Percentiles rank a stretch among this genome's conserved stretches.
These are phyloP conservation scores for Penicillium ucsense DNA, from an alignment of 495 filamentous ascomycete genomes.

Conservation along the genomic window DNA sequence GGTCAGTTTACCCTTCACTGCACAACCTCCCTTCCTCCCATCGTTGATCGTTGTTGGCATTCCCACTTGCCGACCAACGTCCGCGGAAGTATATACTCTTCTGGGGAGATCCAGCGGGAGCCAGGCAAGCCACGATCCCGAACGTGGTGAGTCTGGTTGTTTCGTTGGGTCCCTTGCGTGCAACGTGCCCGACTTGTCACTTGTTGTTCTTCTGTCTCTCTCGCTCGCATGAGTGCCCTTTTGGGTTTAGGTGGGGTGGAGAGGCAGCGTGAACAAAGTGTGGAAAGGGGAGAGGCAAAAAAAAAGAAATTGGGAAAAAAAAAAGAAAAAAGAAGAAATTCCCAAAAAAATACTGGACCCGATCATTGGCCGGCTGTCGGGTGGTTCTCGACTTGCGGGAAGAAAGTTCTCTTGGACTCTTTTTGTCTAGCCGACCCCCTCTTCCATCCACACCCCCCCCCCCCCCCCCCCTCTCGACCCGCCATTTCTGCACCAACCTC, in stretches of 20 bases:
- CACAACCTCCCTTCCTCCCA: neutral
- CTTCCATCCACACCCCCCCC: conserved; percentile 5
- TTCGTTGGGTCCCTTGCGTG: conserved; percentile 23
- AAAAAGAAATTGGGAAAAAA: too few species aligned
- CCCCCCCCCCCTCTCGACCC: conserved; percentile 10
- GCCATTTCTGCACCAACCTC: conserved; percentile 29
- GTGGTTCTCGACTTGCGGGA: conserved; percentile 5
- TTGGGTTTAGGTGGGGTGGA: neutral
- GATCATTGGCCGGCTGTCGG: neutral
- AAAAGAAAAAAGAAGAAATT: too few species aligned
- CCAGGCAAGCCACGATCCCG: conserved; percentile 11
- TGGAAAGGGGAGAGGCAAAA: too few species aligned
- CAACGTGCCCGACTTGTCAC: conserved; percentile 18
- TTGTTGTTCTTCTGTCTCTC: conserved; percentile 7
- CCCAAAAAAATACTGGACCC: too few species aligned
- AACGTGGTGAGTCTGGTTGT: conserved; percentile 17
- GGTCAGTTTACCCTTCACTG: neutral
- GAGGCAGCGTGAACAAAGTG: too few species aligned
- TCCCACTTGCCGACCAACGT: neutral
- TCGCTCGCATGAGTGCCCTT: neutral
- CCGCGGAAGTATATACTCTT: neutral
- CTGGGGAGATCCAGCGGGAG: neutral
- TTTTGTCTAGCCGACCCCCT: conserved; percentile 4
- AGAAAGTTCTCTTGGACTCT: neutral
- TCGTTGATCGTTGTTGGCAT: neutral